phyloP scores from a whole-genome alignment of 2,329 filamentous ascomycete species.

The Ascochyta viciae-villosae region DNA sequence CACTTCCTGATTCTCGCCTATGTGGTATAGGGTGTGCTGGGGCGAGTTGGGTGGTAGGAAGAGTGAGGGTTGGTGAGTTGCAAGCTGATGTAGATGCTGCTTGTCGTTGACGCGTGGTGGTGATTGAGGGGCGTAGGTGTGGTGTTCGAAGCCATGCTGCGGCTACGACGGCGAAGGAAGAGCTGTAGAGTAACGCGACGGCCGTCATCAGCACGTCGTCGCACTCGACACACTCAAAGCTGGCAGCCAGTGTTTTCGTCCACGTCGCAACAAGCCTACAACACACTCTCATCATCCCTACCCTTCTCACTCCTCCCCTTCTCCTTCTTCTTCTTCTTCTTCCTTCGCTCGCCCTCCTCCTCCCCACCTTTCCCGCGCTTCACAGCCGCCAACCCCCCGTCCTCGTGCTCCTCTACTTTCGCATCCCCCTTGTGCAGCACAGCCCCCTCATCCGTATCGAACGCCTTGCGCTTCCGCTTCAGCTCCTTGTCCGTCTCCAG shows the following conservation, averaged over 20 bases:
- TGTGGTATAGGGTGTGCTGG: too few species aligned
- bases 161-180: too few species aligned
- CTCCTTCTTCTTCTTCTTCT: constrained; percentile 28
- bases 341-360: constrained; percentile 14
- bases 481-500: constrained; percentile 87
- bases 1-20: too few species aligned
- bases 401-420: constrained; percentile 14
- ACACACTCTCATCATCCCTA: constrained; percentile 20
- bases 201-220: neutral
- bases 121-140: too few species aligned
- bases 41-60: too few species aligned
- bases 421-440: constrained; percentile 53
- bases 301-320: constrained; percentile 25
- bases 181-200: too few species aligned
- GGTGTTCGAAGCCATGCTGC: too few species aligned
- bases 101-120: too few species aligned
- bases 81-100: too few species aligned
- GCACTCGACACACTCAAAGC: neutral
- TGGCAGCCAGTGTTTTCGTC: neutral
- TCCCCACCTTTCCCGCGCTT: constrained; percentile 13
- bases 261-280: neutral
- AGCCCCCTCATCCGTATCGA: constrained; percentile 71
- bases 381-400: neutral
- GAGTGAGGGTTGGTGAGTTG: too few species aligned
- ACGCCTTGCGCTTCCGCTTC: constrained; percentile 79